Evolutionary conservation across 2,329 filamentous ascomycete genomes (phyloP).

Genomic region (Calonectria hongkongensis): DNA sequence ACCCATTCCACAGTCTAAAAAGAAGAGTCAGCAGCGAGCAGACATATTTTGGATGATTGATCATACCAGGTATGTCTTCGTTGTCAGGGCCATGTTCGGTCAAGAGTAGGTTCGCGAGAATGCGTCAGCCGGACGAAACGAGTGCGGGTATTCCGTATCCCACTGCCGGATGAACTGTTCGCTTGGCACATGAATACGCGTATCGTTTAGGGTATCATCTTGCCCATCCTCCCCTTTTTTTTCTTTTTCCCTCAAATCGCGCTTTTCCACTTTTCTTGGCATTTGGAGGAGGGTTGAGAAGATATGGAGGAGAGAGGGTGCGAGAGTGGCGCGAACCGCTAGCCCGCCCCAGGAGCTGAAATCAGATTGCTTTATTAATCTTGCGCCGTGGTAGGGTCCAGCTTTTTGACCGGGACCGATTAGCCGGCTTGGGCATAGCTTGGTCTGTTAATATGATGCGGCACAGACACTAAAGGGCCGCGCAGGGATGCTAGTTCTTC

Average conservation of each 20-base stretch:
- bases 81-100: slow-evolving; percentile 14
- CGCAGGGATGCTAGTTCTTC: slow-evolving; percentile 12
- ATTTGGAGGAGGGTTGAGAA: not conserved
- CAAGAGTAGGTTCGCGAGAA: not conserved
- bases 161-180: not conserved
- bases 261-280: slow-evolving; percentile 6
- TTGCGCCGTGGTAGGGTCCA: not conserved
- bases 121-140: not conserved
- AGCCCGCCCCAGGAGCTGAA: not conserved
- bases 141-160: not conserved
- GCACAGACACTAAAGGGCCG: not conserved
- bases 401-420: not conserved
- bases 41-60: not conserved
- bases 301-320: not conserved
- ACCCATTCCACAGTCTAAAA: slow-evolving; percentile 23
- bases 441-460: not conserved
- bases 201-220: slow-evolving; percentile 7
- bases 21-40: not conserved
- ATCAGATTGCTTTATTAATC: slow-evolving; percentile 21
- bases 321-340: not conserved
- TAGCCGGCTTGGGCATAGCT: not conserved
- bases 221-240: not conserved
- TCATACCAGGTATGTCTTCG: slow-evolving; percentile 15
- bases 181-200: slow-evolving; percentile 13
- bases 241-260: not conserved